Evolutionary conservation across 768 basidiomycete genomes (phyloP), one percentile per base, ranked within the genome.

Genomic region (Lactarius pseudohatsudake): DNA sequence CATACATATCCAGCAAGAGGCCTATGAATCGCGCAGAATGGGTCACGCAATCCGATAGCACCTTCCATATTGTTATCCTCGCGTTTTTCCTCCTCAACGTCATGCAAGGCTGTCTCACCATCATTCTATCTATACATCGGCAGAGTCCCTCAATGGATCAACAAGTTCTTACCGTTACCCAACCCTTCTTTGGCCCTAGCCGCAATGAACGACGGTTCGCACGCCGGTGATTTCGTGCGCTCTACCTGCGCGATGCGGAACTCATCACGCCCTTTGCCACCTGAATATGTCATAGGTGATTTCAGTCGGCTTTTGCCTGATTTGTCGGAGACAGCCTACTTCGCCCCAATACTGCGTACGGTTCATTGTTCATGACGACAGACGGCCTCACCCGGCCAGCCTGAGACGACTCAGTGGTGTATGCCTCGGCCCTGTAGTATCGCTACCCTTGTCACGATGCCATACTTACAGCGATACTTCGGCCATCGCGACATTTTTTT

Each of bases 181-280:
- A 85, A 66, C 0, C 82, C 82, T 53, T 80, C 77, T 58, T 83
- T 79, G 1, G 77, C 78, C 64, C 81, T 78, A 0, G 83, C 80
- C 5, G 82, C 83, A 59, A 88, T 82, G 36, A 89, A 75, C 58
- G 88, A 71, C 20, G 87, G 61, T 71, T 88, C 81, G 82, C 80
- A 0, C 85, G 83, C 53, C 67, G 89, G 75, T 64, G 88, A 68
- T 57, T 85, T 11, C 81, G 79, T 77, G 20, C 77, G 80, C 70
- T 83, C 79, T 45, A 85, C 84, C 7, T 78, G 78, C 40, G 81
- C 79, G 71, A 87, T 89, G 30, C 81, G 74, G 28, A 85, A 71
- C 0, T 38, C 85, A 0, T 73, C 71, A 5, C 78, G 80, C 47
- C 76, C 75, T 7, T 84, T 85, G 70, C 47, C 76, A 75, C 8